Evolutionary conservation across 305 asterid genomes (phyloP).

Genomic region (Stenogyne calaminthoides): DNA sequence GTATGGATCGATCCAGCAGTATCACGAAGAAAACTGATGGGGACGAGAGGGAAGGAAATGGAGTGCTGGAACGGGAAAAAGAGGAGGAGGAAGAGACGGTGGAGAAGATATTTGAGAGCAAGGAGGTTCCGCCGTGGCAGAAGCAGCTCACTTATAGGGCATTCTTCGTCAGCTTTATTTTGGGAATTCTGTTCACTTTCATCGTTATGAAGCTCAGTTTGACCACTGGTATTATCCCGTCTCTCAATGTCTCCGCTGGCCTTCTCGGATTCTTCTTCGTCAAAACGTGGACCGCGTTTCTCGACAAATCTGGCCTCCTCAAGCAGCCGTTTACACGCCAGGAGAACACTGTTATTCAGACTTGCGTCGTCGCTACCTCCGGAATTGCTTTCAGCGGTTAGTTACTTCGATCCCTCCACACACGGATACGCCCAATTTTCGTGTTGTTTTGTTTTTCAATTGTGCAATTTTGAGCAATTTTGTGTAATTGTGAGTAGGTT

Average conservation of each 20-base stretch:
- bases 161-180: conserved; percentile 61
- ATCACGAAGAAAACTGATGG: conserved; percentile 36
- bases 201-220: conserved; percentile 91
- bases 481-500: neutral
- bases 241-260: conserved; percentile 96
- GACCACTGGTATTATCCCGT: conserved; percentile 91
- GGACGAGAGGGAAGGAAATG: conserved; percentile 22
- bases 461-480: neutral
- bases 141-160: conserved; percentile 82
- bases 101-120: conserved; percentile 73
- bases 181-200: conserved; percentile 78
- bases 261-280: conserved; percentile 93
- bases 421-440: neutral
- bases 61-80: neutral
- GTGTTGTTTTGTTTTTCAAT: neutral
- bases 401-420: neutral
- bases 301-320: conserved; percentile 70
- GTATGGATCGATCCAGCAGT: conserved; percentile 58
- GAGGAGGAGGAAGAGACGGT: conserved; percentile 38
- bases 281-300: conserved; percentile 76
- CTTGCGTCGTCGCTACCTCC: conserved; percentile 93
- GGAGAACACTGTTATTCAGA: conserved; percentile 93
- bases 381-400: conserved; percentile 98
- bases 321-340: conserved; percentile 90
- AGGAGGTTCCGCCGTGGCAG: conserved; percentile 88